Base-by-base conservation (phyloP, 169 alveolate species). In the Eimeria sp. region DNA sequence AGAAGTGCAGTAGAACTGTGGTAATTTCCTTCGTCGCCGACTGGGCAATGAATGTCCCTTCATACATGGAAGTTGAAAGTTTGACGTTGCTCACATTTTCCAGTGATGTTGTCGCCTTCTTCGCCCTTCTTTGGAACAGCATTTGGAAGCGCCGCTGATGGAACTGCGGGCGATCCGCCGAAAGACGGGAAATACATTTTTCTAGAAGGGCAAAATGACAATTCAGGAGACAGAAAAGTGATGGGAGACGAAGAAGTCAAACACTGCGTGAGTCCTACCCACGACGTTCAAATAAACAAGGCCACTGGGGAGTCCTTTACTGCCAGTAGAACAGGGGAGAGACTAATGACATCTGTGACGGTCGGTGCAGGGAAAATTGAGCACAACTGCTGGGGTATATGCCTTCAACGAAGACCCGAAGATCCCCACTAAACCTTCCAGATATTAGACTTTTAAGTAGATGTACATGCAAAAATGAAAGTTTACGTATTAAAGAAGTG, bases 71-170 rank as follows among this genome's bases (percentile, higher is more conserved):
- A n/a, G n/a, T 34, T 34, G 43, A 34, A 75, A 20, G 45, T n/a
- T 45, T 16, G 92, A 14, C 2, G 16, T 20, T 20, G 18, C 88
- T 47, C 25, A 95, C 95, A 76, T 67, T 96, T 96, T 54, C 97
- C 94, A 13, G 96, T 96, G 40, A 92, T 96, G 67, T 54, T 84
- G 1, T 95, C 96, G 54, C 40, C 96, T 30, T 91, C 95, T 40
- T 83, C 86, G 47, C 73, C 73, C 14, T 67, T 43, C n/a, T 43
- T 58, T 13, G 78, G 80, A 63, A 67, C 34, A 45, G 63, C 86
- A 75, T 61, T 78, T 30, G 96, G 73, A 25, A 93, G 70, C 18
- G 91, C 67, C 54, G 92, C 89, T 27, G 92, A 63, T 0, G 92
- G 87, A 3, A 76, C 93, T 20, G 75, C 87, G 73, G 93, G 58